These are phyloP conservation scores for Hevea brasiliensis DNA, from an alignment of 345 rosid species.

Conservation along the genomic window DNA sequence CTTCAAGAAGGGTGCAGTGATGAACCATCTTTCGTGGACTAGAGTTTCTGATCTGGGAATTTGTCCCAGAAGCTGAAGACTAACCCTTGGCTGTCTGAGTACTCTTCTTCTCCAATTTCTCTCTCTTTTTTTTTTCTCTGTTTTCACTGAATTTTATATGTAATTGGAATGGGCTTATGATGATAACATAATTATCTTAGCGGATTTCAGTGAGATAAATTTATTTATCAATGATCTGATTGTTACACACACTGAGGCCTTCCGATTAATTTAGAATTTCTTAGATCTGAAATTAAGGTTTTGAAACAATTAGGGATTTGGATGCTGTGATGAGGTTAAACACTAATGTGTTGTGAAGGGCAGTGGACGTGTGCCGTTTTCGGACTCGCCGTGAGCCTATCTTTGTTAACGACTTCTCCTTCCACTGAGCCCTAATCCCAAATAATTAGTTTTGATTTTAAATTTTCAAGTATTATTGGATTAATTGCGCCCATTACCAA, in stretches of 20 bases:
- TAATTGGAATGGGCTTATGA: slow-evolving; percentile 54
- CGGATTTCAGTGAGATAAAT: slow-evolving; percentile 95
- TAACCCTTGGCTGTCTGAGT: slow-evolving; percentile 99
- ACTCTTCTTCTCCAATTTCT: background rate
- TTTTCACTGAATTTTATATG: background rate
- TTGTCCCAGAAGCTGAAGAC: slow-evolving; percentile 68
- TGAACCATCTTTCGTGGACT: slow-evolving; percentile 83
- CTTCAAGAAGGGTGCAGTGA: slow-evolving; percentile 44
- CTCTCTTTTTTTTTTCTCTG: background rate
- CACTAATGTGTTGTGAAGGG: slow-evolving; percentile 66
- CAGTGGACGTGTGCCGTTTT: slow-evolving; percentile 55
- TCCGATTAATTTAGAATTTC: background rate
- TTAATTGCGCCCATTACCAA: slow-evolving; percentile 83
- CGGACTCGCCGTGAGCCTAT: slow-evolving; percentile 78
- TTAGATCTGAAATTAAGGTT: background rate
- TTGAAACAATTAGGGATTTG: slow-evolving; percentile 7
- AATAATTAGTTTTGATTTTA: background rate
- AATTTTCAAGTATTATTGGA: too few species aligned
- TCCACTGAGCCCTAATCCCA: slow-evolving; percentile 74
- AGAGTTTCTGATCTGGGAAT: slow-evolving; percentile 95
- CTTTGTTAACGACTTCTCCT: slow-evolving; percentile 87
- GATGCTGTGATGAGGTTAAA: slow-evolving; percentile 69
- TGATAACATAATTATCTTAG: slow-evolving; percentile 75
- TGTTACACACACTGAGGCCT: slow-evolving; percentile 99
- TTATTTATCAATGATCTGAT: slow-evolving; percentile 73